A percentile compares a stretch with the other conserved stretches of the same genome.
Conservation (phyloP, 805 yeast species). For the Sugiyamaella floridensis region DNA sequence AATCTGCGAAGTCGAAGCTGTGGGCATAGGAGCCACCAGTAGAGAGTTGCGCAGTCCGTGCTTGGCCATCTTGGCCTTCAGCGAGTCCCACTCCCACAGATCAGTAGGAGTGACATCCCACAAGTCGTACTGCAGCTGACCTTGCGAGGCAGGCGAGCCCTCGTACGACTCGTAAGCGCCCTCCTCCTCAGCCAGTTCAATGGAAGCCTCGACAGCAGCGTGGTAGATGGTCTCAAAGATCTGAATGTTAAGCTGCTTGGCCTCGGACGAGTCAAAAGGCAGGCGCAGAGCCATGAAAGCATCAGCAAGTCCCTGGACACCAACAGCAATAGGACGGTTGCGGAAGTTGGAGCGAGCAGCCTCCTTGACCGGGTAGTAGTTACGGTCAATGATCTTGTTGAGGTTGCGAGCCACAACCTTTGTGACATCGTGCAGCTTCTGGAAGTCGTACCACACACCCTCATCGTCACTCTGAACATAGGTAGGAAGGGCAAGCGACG, state of each 20-base stretch:
- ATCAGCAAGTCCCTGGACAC: constrained; percentile 97
- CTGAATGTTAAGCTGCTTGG: constrained; percentile 67
- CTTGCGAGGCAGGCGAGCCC: constrained; percentile 89
- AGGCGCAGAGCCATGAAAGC: constrained; percentile 69
- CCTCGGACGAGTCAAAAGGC: constrained; percentile 81
- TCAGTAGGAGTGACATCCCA: constrained; percentile 78
- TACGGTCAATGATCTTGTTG: constrained; percentile 77
- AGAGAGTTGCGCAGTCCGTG: constrained; percentile 83
- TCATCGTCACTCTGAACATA: constrained; percentile 49
- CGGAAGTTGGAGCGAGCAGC: constrained; percentile 70
- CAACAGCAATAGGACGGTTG: constrained; percentile 92
- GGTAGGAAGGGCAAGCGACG: constrained; percentile 81
- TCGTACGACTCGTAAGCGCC: constrained; percentile 69
- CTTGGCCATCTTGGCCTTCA: constrained; percentile 51
- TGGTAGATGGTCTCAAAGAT: constrained; percentile 95
- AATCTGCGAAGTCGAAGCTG: constrained; percentile 95
- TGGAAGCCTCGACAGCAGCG: constrained; percentile 81
- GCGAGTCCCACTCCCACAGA: constrained; percentile 78
- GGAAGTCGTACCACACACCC: constrained; percentile 58
- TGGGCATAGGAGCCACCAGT: constrained; percentile 84
- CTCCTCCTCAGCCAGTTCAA: constrained; percentile 61
- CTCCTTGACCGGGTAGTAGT: constrained; percentile 73
- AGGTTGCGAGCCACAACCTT: constrained; percentile 75
- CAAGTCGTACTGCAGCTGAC: constrained; percentile 76
- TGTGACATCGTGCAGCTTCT: constrained; percentile 63